phyloP scores from a whole-genome alignment of 768 basidiomycete genomes.

The Hydnomerulius pinastri region DNA sequence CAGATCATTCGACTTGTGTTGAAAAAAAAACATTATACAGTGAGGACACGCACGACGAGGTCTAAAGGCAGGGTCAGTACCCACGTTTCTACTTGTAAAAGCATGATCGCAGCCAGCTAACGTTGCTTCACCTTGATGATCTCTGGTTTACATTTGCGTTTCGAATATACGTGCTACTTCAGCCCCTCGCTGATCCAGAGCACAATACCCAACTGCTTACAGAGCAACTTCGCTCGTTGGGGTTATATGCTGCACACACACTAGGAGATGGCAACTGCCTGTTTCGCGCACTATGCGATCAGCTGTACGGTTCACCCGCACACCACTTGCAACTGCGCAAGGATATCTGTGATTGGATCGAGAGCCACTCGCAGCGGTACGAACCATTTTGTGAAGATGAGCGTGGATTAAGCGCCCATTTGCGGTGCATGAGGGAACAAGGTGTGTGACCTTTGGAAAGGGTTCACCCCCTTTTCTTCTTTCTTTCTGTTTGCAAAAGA shows the following conservation, averaged over 20 bases:
- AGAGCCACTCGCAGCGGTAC: constrained; percentile 66
- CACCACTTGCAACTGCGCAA: constrained; percentile 67
- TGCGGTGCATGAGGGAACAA: constrained; percentile 77
- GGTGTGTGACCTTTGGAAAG: constrained; percentile 42
- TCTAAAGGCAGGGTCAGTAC: constrained; percentile 57
- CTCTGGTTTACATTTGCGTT: constrained; percentile 1
- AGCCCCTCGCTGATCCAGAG: constrained; percentile 58
- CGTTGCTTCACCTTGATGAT: constrained; percentile 18
- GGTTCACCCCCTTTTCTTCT: constrained; percentile 10
- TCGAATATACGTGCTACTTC: background rate
- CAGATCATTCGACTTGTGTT: too few relatives aligned
- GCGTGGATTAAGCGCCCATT: constrained; percentile 70
- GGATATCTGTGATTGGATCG: constrained; percentile 85
- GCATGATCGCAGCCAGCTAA: constrained; percentile 15
- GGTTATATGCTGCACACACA: constrained; percentile 85
- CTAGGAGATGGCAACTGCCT: constrained; percentile 93
- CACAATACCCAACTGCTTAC: constrained; percentile 67
- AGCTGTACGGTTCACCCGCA: constrained; percentile 75
- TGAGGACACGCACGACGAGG: constrained; percentile 59
- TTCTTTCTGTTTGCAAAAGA: constrained; percentile 6
- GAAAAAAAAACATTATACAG: constrained; percentile 36
- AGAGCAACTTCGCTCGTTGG: constrained; percentile 72
- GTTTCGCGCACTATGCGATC: constrained; percentile 88
- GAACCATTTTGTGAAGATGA: constrained; percentile 88
- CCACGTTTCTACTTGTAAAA: constrained; percentile 26